Evolutionary conservation across 305 asterid genomes (phyloP).

Genomic region (Fraxinus sp.): DNA sequence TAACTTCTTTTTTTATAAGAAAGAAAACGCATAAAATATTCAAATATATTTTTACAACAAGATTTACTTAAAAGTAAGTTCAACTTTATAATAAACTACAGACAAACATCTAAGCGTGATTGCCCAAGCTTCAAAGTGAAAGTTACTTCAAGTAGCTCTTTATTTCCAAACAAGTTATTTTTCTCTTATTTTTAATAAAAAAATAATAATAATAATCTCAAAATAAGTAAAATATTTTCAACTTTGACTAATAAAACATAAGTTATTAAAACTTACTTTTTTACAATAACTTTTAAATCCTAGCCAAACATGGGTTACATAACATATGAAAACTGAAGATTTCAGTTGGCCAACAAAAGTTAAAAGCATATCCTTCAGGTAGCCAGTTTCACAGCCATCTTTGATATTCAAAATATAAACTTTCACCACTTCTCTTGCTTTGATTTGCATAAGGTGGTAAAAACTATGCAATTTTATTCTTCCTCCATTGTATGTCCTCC

Average conservation of each 20-base stretch:
- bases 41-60: background rate
- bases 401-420: background rate
- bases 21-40: background rate
- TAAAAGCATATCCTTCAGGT: background rate
- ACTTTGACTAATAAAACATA: background rate
- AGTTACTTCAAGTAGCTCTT: background rate
- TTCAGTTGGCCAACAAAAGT: background rate
- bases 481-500: conserved; percentile 39
- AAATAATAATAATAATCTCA: background rate
- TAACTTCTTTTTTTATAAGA: background rate
- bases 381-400: conserved; percentile 3
- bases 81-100: background rate
- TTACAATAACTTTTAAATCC: background rate
- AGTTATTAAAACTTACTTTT: background rate
- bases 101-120: background rate
- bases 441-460: background rate
- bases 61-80: background rate
- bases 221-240: background rate
- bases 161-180: background rate
- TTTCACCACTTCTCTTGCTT: background rate
- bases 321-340: background rate
- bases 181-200: background rate
- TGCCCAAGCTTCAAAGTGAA: background rate
- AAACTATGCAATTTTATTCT: conserved; percentile 23
- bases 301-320: background rate